Base-by-base conservation (phyloP, 2,329 filamentous ascomycete species). In the Shiraia bambusicola region DNA sequence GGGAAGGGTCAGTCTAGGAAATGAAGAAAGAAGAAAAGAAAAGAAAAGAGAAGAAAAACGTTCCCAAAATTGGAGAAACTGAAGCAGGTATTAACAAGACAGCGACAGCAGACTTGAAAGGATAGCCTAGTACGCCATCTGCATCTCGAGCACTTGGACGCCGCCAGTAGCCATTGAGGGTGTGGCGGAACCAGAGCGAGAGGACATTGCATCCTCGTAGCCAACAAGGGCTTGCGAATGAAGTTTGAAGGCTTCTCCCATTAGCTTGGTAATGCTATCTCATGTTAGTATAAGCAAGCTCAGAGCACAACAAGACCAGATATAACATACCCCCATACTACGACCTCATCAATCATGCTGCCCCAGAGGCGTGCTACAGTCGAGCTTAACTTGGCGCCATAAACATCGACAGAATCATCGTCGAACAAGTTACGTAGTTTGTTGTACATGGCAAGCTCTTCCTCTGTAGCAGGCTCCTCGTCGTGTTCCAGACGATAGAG, bases 401-500 rank as follows among this genome's bases (percentile, higher is more conserved):
- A 88, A 16, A 83, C 78, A 61, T 94, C 88, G 45, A 92, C 86
- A 39, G 88, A 82, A 63, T 97, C 91, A 64, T 94, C 92, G 59
- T 93, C 88, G 64, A 95, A 95, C 58, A 97, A 77, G 69, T 84
- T 84, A 56, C 90, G 87, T 48, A 97, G 79, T 75, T 94, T 95
- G 76, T 91, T 87, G 72, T 95, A 94, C 88, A 95, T 94, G 70
- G 76, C 79, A 59, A 87, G 72, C 71, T 95, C 89, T 63, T 94
- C 89, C 55, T 87, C 85, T 22, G 83, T 88, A 25, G 88, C 87
- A 17, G 86, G 84, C 75, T 97, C 92, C 54, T 95, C 91, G 76
- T 98, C 93, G 75, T 97, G 91, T 86, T 98, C 93, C 77, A 98
- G 86, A 74, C 91, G 90, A 77, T 96, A 97, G 61, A 98, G 85